Base-by-base conservation (phyloP, 305 asterid species). In the Salvia sclarea region DNA sequence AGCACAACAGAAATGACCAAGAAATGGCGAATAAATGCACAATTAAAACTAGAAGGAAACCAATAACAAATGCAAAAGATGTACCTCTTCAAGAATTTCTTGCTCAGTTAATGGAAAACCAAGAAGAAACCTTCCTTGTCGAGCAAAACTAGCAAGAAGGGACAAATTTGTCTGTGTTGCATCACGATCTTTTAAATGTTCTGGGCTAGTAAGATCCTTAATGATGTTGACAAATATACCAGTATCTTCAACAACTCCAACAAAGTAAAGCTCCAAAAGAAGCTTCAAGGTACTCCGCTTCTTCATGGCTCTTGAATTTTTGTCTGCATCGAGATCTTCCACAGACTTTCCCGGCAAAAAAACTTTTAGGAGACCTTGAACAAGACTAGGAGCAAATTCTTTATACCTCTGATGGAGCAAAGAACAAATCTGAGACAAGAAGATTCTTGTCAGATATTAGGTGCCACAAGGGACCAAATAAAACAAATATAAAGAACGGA, bases 401-500 rank as follows among this genome's bases (percentile, higher is more conserved):
- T 77, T 88, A 85, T 95, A 95, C 78, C 99, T 87, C 72, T 89
- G 99, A 84, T 95, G 99, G 76, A 95, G 96, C 86, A 95, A 80
- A 77, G 98, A 95, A 82, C 99, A 92, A 78, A 95, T 84, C 99
- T 95, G 87, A 70, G 61, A 70, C 47, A 70, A 76, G 60, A 74
- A 78, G 38, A 62, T 64, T 62, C 40, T 54, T 65, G 63, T 54
- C 25, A 81, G 54, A 41, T 61, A 37, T 13, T 37, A 37, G 44
- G 57, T 48, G 28, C 49, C 68, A 35, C 14, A 72, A 57, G 37
- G 38, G 62, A 31, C 61, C 44, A 71, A 40, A 61, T 57, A 44
- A 75, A 66, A 61, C 41, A 66, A 60, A 59, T 17, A 6, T 52
- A 47, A 21, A 13, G 47, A 20, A 16, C 4, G 43, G 14, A 61